phyloP scores from a whole-genome alignment of 169 alveolate species.

The Neospora caninum region DNA sequence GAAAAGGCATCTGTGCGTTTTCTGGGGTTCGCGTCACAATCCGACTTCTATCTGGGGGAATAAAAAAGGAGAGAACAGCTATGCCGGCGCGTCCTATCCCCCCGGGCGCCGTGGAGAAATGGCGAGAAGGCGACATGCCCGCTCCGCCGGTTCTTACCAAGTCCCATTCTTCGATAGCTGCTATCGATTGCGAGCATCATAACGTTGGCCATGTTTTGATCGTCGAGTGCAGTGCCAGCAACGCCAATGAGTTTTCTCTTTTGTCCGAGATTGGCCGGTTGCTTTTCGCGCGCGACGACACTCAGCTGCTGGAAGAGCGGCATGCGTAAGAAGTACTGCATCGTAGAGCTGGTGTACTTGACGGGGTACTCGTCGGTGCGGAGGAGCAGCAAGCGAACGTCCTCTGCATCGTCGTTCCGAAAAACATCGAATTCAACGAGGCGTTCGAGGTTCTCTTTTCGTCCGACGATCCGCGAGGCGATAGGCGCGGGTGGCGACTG shows the following conservation, averaged over 20 bases:
- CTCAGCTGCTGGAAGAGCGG: slow-evolving; percentile 44
- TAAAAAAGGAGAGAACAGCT: too few relatives aligned
- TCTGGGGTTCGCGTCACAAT: too few relatives aligned
- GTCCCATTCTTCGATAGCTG: slow-evolving; percentile 5
- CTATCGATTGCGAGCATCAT: slow-evolving; percentile 45
- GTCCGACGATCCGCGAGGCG: neutral
- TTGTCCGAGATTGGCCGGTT: neutral
- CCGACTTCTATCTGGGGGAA: too few relatives aligned
- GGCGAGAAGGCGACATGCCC: neutral
- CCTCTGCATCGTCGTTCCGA: slow-evolving; percentile 19
- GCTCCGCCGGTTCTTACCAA: slow-evolving; percentile 2
- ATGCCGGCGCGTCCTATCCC: neutral
- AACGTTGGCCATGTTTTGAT: neutral
- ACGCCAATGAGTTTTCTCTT: slow-evolving; percentile 34
- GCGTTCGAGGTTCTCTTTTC: neutral
- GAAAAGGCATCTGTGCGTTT: too few relatives aligned
- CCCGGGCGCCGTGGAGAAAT: too few relatives aligned
- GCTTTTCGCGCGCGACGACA: slow-evolving; percentile 1
- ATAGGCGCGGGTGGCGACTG: neutral
- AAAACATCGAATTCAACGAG: neutral
- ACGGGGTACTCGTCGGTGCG: slow-evolving; percentile 42
- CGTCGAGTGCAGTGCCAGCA: slow-evolving; percentile 8
- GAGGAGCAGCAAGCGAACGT: slow-evolving; percentile 50
- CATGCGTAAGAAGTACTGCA: neutral
- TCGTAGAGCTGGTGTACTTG: slow-evolving; percentile 10